Conservation (phyloP, 2,329 filamentous ascomycete genomes). For the Acrocalymma vagum region DNA sequence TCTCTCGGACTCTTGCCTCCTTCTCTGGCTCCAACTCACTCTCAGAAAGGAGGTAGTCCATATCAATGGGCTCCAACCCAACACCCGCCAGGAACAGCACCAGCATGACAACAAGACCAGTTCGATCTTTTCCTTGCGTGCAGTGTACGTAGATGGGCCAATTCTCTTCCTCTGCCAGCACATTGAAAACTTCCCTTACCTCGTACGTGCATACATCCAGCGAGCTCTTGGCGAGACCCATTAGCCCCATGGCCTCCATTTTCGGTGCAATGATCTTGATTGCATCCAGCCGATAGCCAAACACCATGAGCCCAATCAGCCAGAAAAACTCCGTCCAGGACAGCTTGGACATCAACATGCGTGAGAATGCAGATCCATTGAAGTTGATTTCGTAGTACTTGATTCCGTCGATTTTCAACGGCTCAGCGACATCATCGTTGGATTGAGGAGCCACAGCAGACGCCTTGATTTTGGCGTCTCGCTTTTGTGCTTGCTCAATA, state of each 20-base stretch:
- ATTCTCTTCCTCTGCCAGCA: constrained; percentile 56
- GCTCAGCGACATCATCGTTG: constrained; percentile 62
- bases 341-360: constrained; percentile 71
- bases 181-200: constrained; percentile 62
- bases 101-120: constrained; percentile 75
- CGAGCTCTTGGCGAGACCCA: constrained; percentile 74
- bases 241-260: constrained; percentile 75
- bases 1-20: constrained; percentile 72
- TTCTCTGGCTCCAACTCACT: constrained; percentile 68
- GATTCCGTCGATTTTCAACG: constrained; percentile 70
- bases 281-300: constrained; percentile 74
- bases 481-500: constrained; percentile 71
- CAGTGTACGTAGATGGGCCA: constrained; percentile 81
- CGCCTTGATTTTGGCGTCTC: constrained; percentile 55
- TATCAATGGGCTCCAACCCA: constrained; percentile 66
- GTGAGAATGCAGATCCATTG: constrained; percentile 76
- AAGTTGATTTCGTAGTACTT: constrained; percentile 74
- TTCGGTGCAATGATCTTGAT: constrained; percentile 74
- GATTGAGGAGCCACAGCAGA: constrained; percentile 56
- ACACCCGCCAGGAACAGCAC: constrained; percentile 70
- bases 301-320: constrained; percentile 68
- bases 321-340: constrained; percentile 72
- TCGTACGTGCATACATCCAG: constrained; percentile 73
- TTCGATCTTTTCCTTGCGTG: constrained; percentile 89
- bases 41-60: constrained; percentile 76